Evolutionary conservation across 768 basidiomycete species (phyloP).

Genomic region (Amanita pallidorosea): DNA sequence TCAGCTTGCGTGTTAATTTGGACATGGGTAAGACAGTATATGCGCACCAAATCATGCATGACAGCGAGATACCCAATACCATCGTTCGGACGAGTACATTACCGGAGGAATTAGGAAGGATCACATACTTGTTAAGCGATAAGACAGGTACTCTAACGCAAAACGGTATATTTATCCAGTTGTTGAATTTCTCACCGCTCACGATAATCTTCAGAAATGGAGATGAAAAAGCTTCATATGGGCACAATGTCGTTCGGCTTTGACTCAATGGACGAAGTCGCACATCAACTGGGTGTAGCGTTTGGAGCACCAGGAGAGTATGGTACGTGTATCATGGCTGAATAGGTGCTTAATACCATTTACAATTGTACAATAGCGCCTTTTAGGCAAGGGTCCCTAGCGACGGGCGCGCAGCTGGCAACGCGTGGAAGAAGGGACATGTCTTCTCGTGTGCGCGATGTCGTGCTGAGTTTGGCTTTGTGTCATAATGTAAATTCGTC

Average conservation of each 20-base stretch:
- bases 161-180: constrained; percentile 58
- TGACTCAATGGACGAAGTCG: constrained; percentile 99
- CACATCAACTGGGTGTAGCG: constrained; percentile 79
- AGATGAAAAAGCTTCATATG: constrained; percentile 98
- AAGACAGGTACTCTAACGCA: constrained; percentile 98
- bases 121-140: constrained; percentile 93
- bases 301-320: constrained; percentile 61
- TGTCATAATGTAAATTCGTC: constrained; percentile 78
- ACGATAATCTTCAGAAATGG: constrained; percentile 67
- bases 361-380: constrained; percentile 21
- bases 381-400: constrained; percentile 41
- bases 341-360: background rate
- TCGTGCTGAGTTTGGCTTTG: constrained; percentile 84
- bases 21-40: constrained; percentile 99
- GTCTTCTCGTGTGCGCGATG: constrained; percentile 87
- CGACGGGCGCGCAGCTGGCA: constrained; percentile 76
- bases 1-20: constrained; percentile 86
- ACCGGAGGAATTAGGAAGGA: constrained; percentile 91
- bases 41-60: constrained; percentile 90
- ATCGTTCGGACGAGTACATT: constrained; percentile 97
- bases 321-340: constrained; percentile 21
- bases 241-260: constrained; percentile 95
- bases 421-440: constrained; percentile 86
- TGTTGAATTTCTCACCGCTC: background rate
- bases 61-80: constrained; percentile 85